phyloP scores from a whole-genome alignment of 176 grass and related monocot genomes.

The Rhynchospora breviuscula region DNA sequence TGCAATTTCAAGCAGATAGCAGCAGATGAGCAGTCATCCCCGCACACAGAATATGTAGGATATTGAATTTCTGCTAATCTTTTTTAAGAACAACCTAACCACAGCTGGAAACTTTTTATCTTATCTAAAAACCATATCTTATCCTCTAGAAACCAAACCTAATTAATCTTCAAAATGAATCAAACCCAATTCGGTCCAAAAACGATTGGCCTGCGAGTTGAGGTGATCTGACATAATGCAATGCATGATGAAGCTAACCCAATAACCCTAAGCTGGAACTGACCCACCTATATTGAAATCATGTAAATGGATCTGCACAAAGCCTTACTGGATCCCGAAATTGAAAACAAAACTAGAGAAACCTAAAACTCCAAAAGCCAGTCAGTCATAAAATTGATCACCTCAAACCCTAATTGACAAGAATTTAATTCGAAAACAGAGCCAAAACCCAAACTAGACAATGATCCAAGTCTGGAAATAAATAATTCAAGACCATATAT shows the following conservation, averaged over 20 bases:
- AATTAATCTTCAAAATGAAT: not conserved
- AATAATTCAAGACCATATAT: not conserved
- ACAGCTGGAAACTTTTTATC: slow-evolving; percentile 5
- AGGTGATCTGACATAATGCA: not conserved
- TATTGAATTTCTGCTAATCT: not conserved
- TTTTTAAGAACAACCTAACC: not conserved
- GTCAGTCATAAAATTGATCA: not conserved
- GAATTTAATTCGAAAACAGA: not conserved
- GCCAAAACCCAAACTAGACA: not conserved
- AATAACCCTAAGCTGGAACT: not conserved
- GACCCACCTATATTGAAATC: not conserved
- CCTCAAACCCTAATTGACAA: not conserved
- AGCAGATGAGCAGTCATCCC: not conserved
- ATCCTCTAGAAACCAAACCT: not conserved
- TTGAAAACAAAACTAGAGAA: not conserved
- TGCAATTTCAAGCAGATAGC: not conserved
- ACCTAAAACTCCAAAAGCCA: not conserved
- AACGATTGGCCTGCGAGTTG: not conserved
- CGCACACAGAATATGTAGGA: not conserved
- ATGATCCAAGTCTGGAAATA: not conserved
- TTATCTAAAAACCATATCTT: not conserved
- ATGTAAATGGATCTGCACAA: not conserved
- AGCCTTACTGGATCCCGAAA: not conserved
- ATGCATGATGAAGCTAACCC: not conserved
- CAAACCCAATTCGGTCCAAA: not conserved